phyloP scores from a whole-genome alignment of 768 basidiomycete species.

The Neoboletus brunneissimus region DNA sequence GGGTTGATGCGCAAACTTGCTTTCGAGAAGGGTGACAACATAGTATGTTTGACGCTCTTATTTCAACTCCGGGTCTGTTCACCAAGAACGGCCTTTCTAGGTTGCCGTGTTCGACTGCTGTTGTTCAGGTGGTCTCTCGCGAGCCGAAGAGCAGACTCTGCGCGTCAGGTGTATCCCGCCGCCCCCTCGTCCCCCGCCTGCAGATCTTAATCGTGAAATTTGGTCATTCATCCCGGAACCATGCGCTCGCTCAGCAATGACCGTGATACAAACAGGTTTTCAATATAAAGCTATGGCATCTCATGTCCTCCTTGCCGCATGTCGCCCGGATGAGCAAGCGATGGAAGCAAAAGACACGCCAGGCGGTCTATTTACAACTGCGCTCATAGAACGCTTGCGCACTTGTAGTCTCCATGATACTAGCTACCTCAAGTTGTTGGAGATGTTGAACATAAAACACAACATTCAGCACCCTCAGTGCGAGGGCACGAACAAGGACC shows the following conservation, averaged over 20 bases:
- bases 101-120: constrained; percentile 21
- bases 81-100: not conserved
- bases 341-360: constrained; percentile 6
- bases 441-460: constrained; percentile 7
- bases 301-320: constrained; percentile 22
- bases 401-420: constrained; percentile 10
- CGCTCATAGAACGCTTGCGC: constrained; percentile 15
- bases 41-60: constrained; percentile 3
- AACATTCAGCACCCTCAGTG: constrained; percentile 18
- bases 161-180: constrained; percentile 10
- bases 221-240: constrained; percentile 2
- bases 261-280: constrained; percentile 7
- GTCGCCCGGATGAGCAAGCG: constrained; percentile 14
- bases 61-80: not conserved
- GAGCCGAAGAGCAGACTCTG: not conserved
- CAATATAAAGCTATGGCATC: constrained; percentile 21
- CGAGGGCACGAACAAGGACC: constrained; percentile 13
- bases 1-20: constrained; percentile 16
- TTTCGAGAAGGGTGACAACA: constrained; percentile 17
- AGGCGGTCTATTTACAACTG: constrained; percentile 20
- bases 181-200: constrained; percentile 10
- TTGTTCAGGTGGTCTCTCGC: constrained; percentile 19
- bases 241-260: constrained; percentile 7
- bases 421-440: constrained; percentile 12
- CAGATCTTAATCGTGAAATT: constrained; percentile 12